A percentile compares a stretch with the other conserved stretches of the same genome.
Conservation (phyloP, 2,329 filamentous ascomycete genomes). For the Coniochaeta ligniaria region DNA sequence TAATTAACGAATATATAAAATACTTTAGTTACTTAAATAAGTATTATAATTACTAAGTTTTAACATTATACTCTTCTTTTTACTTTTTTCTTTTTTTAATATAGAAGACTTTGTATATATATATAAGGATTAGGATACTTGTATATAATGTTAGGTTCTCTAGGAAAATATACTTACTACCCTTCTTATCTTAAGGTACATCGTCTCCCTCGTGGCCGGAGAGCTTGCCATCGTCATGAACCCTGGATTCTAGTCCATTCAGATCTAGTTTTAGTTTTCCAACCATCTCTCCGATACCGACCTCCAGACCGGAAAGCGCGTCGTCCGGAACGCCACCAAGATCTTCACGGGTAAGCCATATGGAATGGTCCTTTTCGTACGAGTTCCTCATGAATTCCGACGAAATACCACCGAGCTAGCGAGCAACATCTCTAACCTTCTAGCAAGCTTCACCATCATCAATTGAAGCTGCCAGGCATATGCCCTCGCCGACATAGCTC, state of each 20-base stretch:
- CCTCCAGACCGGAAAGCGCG: constrained; percentile 58
- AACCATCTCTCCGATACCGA: constrained; percentile 64
- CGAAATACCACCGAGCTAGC: constrained; percentile 57
- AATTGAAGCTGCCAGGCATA: constrained; percentile 60
- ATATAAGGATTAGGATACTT: too few species aligned
- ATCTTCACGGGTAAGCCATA: constrained; percentile 71
- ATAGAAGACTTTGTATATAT: too few species aligned
- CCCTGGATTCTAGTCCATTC: constrained; percentile 74
- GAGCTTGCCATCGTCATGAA: constrained; percentile 69
- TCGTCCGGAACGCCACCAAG: constrained; percentile 71
- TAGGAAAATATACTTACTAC: constrained; percentile 34
- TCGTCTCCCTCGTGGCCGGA: constrained; percentile 57
- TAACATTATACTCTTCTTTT: too few species aligned
- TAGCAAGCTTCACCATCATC: not conserved
- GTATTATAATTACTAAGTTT: too few species aligned
- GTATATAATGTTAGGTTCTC: constrained; percentile 54
- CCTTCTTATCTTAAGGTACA: constrained; percentile 70
- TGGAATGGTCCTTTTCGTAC: constrained; percentile 71
- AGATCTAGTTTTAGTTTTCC: constrained; percentile 67
- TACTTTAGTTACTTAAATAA: too few species aligned
- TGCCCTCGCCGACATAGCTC: constrained; percentile 67
- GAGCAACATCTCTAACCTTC: not conserved
- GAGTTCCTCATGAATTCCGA: constrained; percentile 76
- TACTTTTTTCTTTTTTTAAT: too few species aligned
- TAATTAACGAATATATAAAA: too few species aligned